These are phyloP conservation scores for Zymoseptoria passerinii DNA, from an alignment of 2,329 filamentous ascomycete species.

Conservation along the genomic window DNA sequence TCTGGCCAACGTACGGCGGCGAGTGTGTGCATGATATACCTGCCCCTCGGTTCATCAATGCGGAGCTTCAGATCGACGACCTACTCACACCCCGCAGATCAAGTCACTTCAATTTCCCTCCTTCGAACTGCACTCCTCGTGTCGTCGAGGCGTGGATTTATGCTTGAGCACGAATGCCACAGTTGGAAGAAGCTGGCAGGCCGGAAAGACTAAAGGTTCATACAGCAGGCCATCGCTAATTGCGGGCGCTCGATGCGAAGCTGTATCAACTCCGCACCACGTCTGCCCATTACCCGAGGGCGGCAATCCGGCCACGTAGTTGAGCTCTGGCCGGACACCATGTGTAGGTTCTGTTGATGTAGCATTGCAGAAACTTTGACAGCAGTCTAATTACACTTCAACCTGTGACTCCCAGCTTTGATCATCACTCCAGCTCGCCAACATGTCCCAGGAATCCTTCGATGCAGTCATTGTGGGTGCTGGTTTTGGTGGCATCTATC, in stretches of 20 bases:
- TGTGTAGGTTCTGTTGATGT: background rate
- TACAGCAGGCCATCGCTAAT: background rate
- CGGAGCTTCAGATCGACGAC: no score
- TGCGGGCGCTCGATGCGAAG: background rate
- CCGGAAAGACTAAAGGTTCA: no score
- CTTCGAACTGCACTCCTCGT: background rate
- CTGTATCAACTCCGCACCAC: background rate
- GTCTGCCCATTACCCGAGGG: background rate
- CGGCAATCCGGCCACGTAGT: background rate
- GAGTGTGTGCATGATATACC: no score
- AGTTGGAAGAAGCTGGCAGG: no score
- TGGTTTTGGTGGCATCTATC: slow-evolving; percentile 24
- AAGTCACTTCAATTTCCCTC: background rate
- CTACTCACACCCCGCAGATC: background rate
- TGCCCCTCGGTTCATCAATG: no score
- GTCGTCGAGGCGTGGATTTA: background rate
- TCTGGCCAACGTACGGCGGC: no score
- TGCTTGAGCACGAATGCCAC: no score
- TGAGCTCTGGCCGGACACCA: background rate
- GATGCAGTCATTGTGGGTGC: slow-evolving; percentile 25
- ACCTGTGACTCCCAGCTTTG: background rate
- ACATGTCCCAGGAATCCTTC: slow-evolving; percentile 3
- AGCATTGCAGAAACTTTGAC: background rate
- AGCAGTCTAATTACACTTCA: background rate
- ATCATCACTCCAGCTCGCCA: background rate